Base-by-base conservation (phyloP, 345 rosid genomes). In the Bretschneidera sinensis region DNA sequence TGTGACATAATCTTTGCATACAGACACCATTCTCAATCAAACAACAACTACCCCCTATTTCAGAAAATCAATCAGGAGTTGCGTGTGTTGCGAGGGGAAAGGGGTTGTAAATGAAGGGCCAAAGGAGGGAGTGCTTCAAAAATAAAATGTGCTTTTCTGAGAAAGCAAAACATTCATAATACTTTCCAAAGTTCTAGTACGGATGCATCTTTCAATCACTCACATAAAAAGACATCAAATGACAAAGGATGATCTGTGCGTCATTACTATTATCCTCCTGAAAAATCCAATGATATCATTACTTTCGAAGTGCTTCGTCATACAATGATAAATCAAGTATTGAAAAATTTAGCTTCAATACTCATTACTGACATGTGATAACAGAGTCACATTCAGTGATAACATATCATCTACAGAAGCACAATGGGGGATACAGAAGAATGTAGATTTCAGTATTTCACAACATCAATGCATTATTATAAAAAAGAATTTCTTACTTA, bases 21-120 rank as follows among this genome's bases (percentile, higher is more conserved):
- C 28, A 66, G 25, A 60, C 28, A 61, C 18, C 56, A 50, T 43
- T 68, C 57, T n/a, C n/a, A n/a, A n/a, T n/a, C n/a, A n/a, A n/a
- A n/a, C n/a, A n/a, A n/a, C n/a, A n/a, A n/a, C n/a, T n/a, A n/a
- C n/a, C n/a, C n/a, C n/a, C n/a, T n/a, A n/a, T n/a, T n/a, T n/a
- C n/a, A n/a, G n/a, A n/a, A n/a, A n/a, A n/a, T 51, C 53, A 23
- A 33, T 35, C 59, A 61, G 43, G 24, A 56, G n/a, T n/a, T n/a
- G 39, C 55, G 33, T 8, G 31, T 28, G 33, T 28, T 28, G 3
- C 8, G 33, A 8, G 8, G 33, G 8, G 8, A 28, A 8, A 8
- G 8, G 33, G 33, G 33, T 28, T 3, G 33, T 28, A n/a, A n/a
- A n/a, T n/a, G n/a, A n/a, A n/a, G n/a, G n/a, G n/a, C n/a, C n/a